phyloP scores from a whole-genome alignment of 495 filamentous ascomycete genomes.

The Aspergillus steynii region DNA sequence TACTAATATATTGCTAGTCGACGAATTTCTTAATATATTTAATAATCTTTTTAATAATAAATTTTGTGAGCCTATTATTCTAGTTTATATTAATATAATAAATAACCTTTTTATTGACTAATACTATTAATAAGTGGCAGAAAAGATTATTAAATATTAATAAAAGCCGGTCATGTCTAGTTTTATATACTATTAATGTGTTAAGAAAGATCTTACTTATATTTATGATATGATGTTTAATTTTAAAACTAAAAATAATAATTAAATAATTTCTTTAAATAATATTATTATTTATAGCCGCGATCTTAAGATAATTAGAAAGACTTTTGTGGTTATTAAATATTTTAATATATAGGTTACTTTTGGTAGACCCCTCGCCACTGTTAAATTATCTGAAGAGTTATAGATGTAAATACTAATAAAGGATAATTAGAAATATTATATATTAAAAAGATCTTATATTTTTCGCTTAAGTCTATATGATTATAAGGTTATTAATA shows the following conservation, averaged over 20 bases:
- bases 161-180: not conserved
- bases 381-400: no score
- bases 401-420: no score
- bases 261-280: no score
- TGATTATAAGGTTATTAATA: not conserved
- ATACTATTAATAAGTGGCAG: not conserved
- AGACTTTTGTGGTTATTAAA: no score
- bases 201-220: no score
- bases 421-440: not conserved
- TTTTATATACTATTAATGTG: not conserved
- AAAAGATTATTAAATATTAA: no score
- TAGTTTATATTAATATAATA: not conserved
- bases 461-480: not conserved
- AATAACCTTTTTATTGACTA: conserved; percentile 6
- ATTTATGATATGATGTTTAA: no score
- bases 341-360: no score
- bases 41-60: not conserved
- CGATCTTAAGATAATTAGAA: no score
- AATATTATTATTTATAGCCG: no score
- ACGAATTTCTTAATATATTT: not conserved
- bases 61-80: not conserved
- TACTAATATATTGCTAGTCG: not conserved
- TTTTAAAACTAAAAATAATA: no score
- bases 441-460: not conserved
- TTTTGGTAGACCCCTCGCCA: no score